Percentiles rank a stretch among this genome's conserved stretches.
Conservation (phyloP, 306 rosid species). For the Glycine latifolia region DNA sequence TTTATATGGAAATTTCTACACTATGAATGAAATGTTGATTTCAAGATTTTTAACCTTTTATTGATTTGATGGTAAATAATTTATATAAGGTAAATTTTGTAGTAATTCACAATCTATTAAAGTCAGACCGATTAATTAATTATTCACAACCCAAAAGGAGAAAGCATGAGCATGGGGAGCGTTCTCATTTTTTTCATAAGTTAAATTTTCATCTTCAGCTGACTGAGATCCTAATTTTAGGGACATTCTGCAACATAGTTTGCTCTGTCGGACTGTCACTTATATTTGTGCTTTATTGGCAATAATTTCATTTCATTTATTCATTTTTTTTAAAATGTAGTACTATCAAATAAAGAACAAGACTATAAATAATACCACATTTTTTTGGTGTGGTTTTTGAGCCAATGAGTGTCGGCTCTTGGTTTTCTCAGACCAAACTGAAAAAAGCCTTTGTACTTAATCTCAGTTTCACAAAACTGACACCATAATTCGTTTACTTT, state of each 20-base stretch:
- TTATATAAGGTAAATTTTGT: too few relatives aligned
- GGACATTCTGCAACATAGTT: background rate
- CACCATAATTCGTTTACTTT: constrained; percentile 21
- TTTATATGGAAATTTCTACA: too few relatives aligned
- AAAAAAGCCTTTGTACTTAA: constrained; percentile 1
- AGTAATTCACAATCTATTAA: too few relatives aligned
- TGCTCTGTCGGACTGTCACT: constrained; percentile 3
- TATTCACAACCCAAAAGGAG: too few relatives aligned
- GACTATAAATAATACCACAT: background rate
- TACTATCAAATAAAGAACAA: background rate
- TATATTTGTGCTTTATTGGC: background rate
- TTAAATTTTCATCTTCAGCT: background rate
- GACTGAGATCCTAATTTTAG: background rate
- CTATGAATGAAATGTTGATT: too few relatives aligned
- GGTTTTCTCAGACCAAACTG: constrained; percentile 47
- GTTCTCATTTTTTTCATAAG: background rate
- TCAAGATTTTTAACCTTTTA: too few relatives aligned
- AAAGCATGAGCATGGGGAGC: background rate
- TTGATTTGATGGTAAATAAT: too few relatives aligned
- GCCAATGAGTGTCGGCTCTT: constrained; percentile 67
- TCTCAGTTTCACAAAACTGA: constrained; percentile 2
- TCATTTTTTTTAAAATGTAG: too few relatives aligned
- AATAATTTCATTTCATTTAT: background rate
- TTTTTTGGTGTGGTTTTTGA: constrained; percentile 4
- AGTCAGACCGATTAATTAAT: too few relatives aligned